These are phyloP conservation scores for Polytolypa hystricis DNA, from an alignment of 2,329 filamentous ascomycete genomes.

Conservation along the genomic window DNA sequence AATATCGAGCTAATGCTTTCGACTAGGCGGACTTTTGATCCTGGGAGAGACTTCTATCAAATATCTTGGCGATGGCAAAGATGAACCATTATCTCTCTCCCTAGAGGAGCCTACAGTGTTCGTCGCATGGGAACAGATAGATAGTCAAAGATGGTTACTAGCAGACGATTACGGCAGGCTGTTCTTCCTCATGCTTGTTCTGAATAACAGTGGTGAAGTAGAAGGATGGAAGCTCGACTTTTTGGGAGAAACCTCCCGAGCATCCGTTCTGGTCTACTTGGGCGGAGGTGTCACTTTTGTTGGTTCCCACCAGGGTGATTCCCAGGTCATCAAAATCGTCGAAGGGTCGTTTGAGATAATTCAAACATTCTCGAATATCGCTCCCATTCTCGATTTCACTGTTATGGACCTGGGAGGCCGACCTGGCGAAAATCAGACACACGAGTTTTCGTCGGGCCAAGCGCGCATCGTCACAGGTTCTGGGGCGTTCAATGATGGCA, in stretches of 20 bases:
- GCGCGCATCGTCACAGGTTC: constrained; percentile 88
- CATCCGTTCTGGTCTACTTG: constrained; percentile 68
- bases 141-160: constrained; percentile 72
- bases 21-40: constrained; percentile 59
- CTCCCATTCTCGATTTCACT: constrained; percentile 83
- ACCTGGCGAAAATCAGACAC: constrained; percentile 64
- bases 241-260: constrained; percentile 60
- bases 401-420: constrained; percentile 93
- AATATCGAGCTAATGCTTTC: constrained; percentile 31
- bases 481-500: constrained; percentile 80
- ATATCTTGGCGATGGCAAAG: constrained; percentile 71
- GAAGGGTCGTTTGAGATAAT: constrained; percentile 54
- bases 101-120: constrained; percentile 72
- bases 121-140: constrained; percentile 79
- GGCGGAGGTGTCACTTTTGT: constrained; percentile 60
- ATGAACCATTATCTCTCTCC: constrained; percentile 52
- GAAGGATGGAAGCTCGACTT: constrained; percentile 58
- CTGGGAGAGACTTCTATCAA: constrained; percentile 71
- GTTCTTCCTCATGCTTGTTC: constrained; percentile 69
- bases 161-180: constrained; percentile 84
- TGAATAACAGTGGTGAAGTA: constrained; percentile 54
- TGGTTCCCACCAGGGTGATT: constrained; percentile 86
- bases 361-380: constrained; percentile 73
- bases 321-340: constrained; percentile 61
- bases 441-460: constrained; percentile 90